Conservation (phyloP, 345 rosid genomes). For the Eutrema heterophyllum region DNA sequence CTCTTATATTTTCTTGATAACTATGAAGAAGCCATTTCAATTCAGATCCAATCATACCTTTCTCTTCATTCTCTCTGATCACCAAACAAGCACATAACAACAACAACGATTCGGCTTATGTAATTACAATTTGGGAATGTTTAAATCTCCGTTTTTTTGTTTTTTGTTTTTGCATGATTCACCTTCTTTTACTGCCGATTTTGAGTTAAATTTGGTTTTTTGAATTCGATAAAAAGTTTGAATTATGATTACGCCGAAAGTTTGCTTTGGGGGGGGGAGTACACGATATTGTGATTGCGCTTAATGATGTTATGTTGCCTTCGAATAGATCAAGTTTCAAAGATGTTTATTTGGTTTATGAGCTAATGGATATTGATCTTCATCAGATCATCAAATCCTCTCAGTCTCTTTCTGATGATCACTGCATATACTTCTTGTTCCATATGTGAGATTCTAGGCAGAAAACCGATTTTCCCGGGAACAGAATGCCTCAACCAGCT, state of each 20-base stretch:
- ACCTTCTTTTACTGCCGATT: neutral
- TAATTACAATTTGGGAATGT: conserved; percentile 6
- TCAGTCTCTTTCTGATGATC: too few species aligned
- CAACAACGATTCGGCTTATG: conserved; percentile 14
- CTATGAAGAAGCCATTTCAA: conserved; percentile 25
- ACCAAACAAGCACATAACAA: neutral
- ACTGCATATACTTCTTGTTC: too few species aligned
- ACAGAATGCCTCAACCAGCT: too few species aligned
- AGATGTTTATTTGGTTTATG: too few species aligned
- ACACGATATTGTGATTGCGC: too few species aligned
- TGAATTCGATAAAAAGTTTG: neutral
- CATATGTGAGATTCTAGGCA: too few species aligned
- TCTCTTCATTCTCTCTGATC: conserved; percentile 26
- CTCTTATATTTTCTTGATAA: conserved; percentile 18
- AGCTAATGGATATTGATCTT: too few species aligned
- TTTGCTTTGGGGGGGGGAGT: conserved; percentile 20
- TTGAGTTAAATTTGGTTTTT: neutral
- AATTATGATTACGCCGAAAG: conserved; percentile 22
- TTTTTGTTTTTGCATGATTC: neutral
- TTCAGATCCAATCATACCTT: conserved; percentile 30
- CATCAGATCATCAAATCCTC: too few species aligned
- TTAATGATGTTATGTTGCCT: too few species aligned
- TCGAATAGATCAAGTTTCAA: too few species aligned
- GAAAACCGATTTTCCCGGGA: too few species aligned
- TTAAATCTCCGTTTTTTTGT: neutral